phyloP scores from a whole-genome alignment of 257 asterid genomes.

The Solanum paucissectum region DNA sequence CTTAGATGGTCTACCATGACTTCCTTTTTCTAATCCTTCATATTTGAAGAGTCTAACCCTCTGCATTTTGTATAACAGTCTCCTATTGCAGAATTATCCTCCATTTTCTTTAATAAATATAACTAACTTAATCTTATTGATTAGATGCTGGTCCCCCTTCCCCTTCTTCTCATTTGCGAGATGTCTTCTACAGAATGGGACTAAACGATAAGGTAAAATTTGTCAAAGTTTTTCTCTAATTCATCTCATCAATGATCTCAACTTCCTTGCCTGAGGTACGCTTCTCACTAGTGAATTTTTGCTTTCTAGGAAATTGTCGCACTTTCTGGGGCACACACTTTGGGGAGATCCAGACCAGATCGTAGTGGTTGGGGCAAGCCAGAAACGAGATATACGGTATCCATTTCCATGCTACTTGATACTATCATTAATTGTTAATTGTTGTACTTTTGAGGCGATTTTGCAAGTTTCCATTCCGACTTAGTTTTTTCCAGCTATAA shows the following conservation, averaged over 20 bases:
- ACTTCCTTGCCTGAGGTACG: not conserved
- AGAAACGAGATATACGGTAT: conserved; percentile 87
- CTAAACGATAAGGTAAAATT: conserved; percentile 66
- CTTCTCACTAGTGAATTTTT: conserved; percentile 4
- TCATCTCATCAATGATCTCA: not conserved
- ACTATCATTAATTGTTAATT: not conserved
- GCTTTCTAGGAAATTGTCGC: conserved; percentile 86
- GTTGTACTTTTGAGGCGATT: not conserved
- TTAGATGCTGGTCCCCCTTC: conserved; percentile 98
- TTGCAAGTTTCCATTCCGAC: not conserved
- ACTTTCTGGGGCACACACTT: conserved; percentile 96
- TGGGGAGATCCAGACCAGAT: conserved; percentile 94
- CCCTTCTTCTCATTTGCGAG: conserved; percentile 91
- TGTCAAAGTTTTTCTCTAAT: not conserved
- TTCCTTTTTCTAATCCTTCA: not conserved
- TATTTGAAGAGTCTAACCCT: not conserved
- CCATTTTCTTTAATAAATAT: not conserved
- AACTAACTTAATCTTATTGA: conserved; percentile 8
- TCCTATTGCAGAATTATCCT: conserved; percentile 1
- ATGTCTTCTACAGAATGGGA: conserved; percentile 93
- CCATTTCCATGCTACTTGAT: not conserved
- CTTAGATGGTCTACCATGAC: not conserved
- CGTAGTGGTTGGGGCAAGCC: conserved; percentile 99
- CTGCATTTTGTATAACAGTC: not conserved
- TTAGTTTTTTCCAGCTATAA: not conserved